Percentiles rank a stretch among this genome's conserved stretches.
These are phyloP conservation scores for Hymenoscyphus repandus DNA, from an alignment of 2,329 filamentous ascomycete species.

Conservation along the genomic window DNA sequence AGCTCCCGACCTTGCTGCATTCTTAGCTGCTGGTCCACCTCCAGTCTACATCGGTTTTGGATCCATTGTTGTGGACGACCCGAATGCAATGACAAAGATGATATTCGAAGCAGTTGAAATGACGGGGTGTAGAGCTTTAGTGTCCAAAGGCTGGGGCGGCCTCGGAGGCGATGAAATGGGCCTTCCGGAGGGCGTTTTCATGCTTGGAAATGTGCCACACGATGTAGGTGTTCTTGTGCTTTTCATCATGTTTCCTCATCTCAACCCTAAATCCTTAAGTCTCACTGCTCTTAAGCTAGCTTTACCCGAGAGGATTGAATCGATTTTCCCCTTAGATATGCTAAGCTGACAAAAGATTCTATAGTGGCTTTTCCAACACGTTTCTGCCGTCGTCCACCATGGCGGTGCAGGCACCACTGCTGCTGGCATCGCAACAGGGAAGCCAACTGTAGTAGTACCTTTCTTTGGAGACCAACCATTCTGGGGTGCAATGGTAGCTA, in stretches of 20 bases:
- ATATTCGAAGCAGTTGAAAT: conserved; percentile 67
- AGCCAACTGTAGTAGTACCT: conserved; percentile 76
- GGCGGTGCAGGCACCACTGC: conserved; percentile 85
- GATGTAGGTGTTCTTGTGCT: conserved; percentile 39
- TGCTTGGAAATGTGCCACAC: conserved; percentile 80
- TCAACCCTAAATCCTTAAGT: too few species aligned
- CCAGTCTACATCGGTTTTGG: conserved; percentile 82
- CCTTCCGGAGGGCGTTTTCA: conserved; percentile 71
- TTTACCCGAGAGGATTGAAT: too few species aligned
- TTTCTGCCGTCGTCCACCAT: conserved; percentile 80
- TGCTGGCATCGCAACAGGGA: conserved; percentile 74
- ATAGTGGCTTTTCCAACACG: conserved; percentile 71
- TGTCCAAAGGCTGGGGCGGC: conserved; percentile 86
- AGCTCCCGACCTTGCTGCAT: conserved; percentile 57
- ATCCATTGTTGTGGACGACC: conserved; percentile 75
- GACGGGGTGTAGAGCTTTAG: conserved; percentile 68
- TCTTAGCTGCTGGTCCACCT: conserved; percentile 62
- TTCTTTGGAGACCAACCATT: conserved; percentile 86
- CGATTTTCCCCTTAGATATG: too few species aligned
- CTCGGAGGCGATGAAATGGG: conserved; percentile 66
- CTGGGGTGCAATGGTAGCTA: conserved; percentile 72
- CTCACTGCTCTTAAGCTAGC: too few species aligned
- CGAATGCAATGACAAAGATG: conserved; percentile 61
- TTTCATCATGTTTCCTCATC: too few species aligned
- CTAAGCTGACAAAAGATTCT: too few species aligned